These are phyloP conservation scores for Penicillium waksmanii DNA, from an alignment of 495 filamentous ascomycete species.

Conservation along the genomic window DNA sequence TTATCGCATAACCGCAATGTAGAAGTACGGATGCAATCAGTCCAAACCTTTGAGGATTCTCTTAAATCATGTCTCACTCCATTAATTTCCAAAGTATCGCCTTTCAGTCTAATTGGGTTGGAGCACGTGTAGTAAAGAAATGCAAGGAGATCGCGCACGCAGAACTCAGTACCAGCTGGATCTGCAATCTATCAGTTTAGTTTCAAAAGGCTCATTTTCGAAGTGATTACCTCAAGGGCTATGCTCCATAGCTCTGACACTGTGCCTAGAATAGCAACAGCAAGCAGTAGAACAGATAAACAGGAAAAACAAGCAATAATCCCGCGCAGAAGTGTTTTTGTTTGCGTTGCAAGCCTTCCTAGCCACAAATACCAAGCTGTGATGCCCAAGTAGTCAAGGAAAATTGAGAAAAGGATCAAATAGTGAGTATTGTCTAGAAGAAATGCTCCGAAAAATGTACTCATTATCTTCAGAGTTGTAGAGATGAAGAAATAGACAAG, in stretches of 20 bases:
- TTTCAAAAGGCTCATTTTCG: neutral
- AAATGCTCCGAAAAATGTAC: neutral
- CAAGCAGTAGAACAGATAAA: neutral
- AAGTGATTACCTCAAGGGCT: neutral
- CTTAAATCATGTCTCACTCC: neutral
- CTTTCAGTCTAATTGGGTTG: neutral
- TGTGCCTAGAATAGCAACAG: neutral
- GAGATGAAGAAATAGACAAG: neutral
- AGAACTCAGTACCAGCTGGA: neutral
- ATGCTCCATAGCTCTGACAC: neutral
- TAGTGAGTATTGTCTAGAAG: neutral
- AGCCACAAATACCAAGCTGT: neutral
- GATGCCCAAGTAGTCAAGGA: neutral
- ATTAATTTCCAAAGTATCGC: neutral
- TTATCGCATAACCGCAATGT: no score
- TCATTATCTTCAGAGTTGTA: neutral
- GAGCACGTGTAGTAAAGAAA: neutral
- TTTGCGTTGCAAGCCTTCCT: neutral
- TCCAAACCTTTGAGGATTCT: no score
- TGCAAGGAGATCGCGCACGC: neutral
- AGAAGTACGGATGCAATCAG: no score
- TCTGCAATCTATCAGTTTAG: neutral
- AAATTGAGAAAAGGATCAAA: neutral
- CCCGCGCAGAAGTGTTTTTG: neutral
- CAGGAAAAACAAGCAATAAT: neutral